These are phyloP conservation scores for Hypoxylon rickii DNA, from an alignment of 495 filamentous ascomycete species.

Conservation along the genomic window DNA sequence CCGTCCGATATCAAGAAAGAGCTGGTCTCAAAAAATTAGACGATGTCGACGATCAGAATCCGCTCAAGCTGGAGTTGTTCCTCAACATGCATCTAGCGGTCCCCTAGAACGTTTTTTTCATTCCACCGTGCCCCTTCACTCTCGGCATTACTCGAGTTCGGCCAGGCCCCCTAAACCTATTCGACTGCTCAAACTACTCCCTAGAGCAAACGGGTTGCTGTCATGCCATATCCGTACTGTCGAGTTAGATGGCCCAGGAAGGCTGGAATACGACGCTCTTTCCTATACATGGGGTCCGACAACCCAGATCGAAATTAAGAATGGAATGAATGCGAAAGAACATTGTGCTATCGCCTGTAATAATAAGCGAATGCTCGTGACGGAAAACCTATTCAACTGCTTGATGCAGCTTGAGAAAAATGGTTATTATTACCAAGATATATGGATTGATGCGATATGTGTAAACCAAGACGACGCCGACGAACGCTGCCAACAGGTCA, in stretches of 20 bases:
- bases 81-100: background rate
- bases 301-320: conserved; percentile 1
- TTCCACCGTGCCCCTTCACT: conserved; percentile 10
- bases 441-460: conserved; percentile 39
- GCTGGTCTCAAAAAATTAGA: conserved; percentile 2
- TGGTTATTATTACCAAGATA: background rate
- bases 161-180: conserved; percentile 1
- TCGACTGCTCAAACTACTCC: conserved; percentile 24
- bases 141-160: background rate
- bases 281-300: conserved; percentile 32
- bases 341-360: conserved; percentile 12
- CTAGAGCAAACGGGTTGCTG: conserved; percentile 11
- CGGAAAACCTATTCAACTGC: conserved; percentile 30
- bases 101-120: conserved; percentile 8
- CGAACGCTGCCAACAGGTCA: conserved; percentile 34
- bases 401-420: conserved; percentile 22
- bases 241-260: conserved; percentile 1
- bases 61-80: background rate
- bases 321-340: background rate
- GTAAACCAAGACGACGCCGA: conserved; percentile 29
- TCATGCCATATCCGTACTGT: conserved; percentile 9
- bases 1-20: conserved; percentile 3
- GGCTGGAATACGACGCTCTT: conserved; percentile 25
- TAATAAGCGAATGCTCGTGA: conserved; percentile 2
- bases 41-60: background rate